These are phyloP conservation scores for Nyssa sinensis DNA, from an alignment of 148 eudicot genomes.

Conservation along the genomic window DNA sequence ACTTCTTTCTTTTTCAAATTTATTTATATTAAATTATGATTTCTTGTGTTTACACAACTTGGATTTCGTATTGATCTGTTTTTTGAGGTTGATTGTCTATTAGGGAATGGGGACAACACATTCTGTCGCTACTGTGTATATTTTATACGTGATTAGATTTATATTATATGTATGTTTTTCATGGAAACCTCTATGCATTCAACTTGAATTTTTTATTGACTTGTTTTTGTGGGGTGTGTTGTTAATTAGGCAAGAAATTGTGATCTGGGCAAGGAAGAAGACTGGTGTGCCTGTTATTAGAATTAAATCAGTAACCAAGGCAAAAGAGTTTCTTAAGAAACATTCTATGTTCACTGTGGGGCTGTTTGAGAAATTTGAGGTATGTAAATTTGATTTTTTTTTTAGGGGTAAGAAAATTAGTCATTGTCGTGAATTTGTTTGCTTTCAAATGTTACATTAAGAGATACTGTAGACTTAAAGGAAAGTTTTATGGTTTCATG, in stretches of 20 bases:
- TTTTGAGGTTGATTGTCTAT: neutral
- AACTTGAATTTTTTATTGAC: slow-evolving; percentile 11
- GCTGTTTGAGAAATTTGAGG: slow-evolving; percentile 77
- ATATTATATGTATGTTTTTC: too few species aligned
- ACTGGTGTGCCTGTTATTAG: slow-evolving; percentile 70
- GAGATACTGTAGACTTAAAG: neutral
- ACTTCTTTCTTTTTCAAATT: neutral
- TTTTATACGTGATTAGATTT: too few species aligned
- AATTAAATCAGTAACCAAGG: slow-evolving; percentile 54
- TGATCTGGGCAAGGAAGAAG: slow-evolving; percentile 89
- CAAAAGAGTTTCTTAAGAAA: slow-evolving; percentile 64
- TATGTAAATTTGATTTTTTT: slow-evolving; percentile 20
- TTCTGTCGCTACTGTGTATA: too few species aligned
- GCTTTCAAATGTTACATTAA: neutral
- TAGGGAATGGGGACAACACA: too few species aligned
- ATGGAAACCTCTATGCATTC: neutral
- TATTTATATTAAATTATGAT: neutral
- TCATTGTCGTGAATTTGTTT: too few species aligned
- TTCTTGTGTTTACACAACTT: neutral
- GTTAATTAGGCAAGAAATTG: slow-evolving; percentile 71
- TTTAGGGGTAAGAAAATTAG: neutral
- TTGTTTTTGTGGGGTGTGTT: slow-evolving; percentile 9
- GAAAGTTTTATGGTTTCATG: neutral
- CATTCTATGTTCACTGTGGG: slow-evolving; percentile 59
- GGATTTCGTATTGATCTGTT: neutral